Base-by-base conservation (phyloP, 2,329 filamentous ascomycete species). In the Pseudogymnoascus verrucosus region DNA sequence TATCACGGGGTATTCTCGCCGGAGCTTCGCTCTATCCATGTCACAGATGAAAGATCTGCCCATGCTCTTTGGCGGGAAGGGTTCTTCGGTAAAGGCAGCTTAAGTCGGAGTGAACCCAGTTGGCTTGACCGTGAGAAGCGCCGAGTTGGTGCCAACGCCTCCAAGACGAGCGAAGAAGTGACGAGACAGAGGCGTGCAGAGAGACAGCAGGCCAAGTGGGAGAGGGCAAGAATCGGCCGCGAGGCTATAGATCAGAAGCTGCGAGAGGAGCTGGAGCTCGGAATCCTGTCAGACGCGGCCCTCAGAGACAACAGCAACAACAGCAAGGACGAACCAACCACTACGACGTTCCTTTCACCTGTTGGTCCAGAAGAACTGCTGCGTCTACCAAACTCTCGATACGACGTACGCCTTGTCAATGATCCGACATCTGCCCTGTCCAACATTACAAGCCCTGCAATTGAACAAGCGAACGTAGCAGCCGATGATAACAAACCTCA, bases 51-150 rank as follows among this genome's bases (percentile, higher is more conserved):
- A 26, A 80, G 82, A 63, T 88, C 91, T 3, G 88, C 96, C 66
- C 83, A 89, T 63, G 91, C 88, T 1, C 77, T 99, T 23, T 99
- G 96, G 95, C 90, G 96, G 76, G 91, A 96, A 78, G 95, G 95
- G 4, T 99, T 99, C 77, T 99, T 93, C 76, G 96, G 96, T 59
- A 97, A 97, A 76, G 95, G 95, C 51, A 93, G 81, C 69, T 79
- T 98, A 64, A 97, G 93, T 78, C 86, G 96, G 70, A 97, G 93
- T 79, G 93, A 99, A 74, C 93, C 93, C 2, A 95, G 87, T 69
- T 99, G 95, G 95, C 76, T 96, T 61, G 89, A 90, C 67, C 83
- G 89, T 67, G 91, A 96, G 75, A 89, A 90, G 74, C 86, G 88
- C 28, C 84, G 88, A 61, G 82, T 82, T 65, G 89, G 89, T 10